Evolutionary conservation across 2,329 filamentous ascomycete genomes (phyloP).

Genomic region (Pseudogymnoascus sp.): DNA sequence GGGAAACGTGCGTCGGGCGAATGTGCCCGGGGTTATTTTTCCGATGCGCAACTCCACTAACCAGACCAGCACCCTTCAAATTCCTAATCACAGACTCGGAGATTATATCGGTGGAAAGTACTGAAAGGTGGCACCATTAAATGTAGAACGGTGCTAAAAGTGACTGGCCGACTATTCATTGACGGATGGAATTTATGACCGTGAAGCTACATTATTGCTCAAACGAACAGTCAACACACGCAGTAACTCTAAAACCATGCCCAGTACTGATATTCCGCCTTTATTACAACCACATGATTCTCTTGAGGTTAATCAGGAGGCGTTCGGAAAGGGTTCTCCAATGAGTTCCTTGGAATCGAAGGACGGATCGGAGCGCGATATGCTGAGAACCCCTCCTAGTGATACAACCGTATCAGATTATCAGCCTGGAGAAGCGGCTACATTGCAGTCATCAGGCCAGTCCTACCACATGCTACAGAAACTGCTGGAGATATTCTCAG

Average conservation of each 20-base stretch:
- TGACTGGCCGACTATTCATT: neutral
- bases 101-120: neutral
- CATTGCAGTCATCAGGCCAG: neutral
- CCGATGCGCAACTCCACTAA: neutral
- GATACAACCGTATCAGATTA: neutral
- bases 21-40: neutral
- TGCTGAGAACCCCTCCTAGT: neutral
- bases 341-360: neutral
- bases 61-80: neutral
- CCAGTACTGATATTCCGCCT: neutral
- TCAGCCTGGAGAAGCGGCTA: neutral
- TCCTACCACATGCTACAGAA: neutral
- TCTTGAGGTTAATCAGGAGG: neutral
- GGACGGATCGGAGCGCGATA: neutral
- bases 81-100: neutral
- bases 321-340: neutral
- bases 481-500: slow-evolving; percentile 17
- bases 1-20: slow-evolving; percentile 1
- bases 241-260: neutral
- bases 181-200: neutral
- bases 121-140: slow-evolving; percentile 1
- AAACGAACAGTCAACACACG: neutral
- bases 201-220: neutral
- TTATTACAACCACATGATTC: neutral
- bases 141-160: neutral